phyloP scores from a whole-genome alignment of 225 moss, liverwort and hornwort genomes.

The Pseudisothecium myosuroides region DNA sequence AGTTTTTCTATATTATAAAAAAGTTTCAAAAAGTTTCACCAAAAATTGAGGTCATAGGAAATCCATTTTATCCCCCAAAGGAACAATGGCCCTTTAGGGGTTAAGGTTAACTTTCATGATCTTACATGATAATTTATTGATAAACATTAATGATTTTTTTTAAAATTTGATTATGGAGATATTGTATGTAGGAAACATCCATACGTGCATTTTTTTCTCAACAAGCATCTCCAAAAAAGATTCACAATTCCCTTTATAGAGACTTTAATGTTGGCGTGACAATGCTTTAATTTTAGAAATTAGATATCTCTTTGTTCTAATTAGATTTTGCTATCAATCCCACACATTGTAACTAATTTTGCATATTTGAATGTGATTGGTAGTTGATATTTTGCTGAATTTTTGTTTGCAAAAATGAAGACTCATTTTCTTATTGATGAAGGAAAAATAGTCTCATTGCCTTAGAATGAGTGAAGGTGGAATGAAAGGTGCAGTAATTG shows the following conservation, averaged over 20 bases:
- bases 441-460: not conserved
- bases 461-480: not conserved
- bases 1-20: too few species aligned
- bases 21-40: too few species aligned
- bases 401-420: not conserved
- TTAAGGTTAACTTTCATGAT: too few species aligned
- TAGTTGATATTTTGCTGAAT: not conserved
- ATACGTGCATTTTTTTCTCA: not conserved
- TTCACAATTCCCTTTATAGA: not conserved
- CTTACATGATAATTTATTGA: not conserved
- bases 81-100: too few species aligned
- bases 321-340: too few species aligned
- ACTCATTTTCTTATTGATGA: not conserved
- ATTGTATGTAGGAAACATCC: not conserved
- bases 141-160: not conserved
- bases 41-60: too few species aligned
- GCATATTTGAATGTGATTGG: too few species aligned
- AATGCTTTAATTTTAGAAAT: not conserved
- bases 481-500: not conserved
- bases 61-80: too few species aligned
- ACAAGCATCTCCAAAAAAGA: not conserved
- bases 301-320: not conserved
- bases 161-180: not conserved
- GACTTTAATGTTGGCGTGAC: not conserved
- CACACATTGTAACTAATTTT: too few species aligned